Percentiles rank a stretch among this genome's conserved stretches.
phyloP scores from a whole-genome alignment of 140 eudicot species.

The Oenanthe javanica region DNA sequence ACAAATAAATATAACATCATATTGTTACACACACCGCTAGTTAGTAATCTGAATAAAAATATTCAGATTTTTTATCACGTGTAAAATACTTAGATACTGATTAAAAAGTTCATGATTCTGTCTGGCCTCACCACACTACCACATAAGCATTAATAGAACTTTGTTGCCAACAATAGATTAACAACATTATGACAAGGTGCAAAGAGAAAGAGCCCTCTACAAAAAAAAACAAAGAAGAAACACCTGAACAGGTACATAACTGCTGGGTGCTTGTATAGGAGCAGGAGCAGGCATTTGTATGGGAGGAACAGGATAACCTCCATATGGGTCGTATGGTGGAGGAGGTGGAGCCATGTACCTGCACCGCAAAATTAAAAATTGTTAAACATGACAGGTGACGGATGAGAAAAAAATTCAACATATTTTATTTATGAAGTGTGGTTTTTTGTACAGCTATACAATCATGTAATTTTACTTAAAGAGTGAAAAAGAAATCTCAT shows the following conservation, averaged over 20 bases:
- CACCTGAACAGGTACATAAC: slow-evolving; percentile 86
- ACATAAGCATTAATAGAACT: neutral
- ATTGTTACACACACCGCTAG: too few species aligned
- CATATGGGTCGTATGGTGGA: slow-evolving; percentile 89
- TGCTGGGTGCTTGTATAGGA: slow-evolving; percentile 83
- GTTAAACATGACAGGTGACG: slow-evolving; percentile 2
- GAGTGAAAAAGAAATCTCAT: neutral
- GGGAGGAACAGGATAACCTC: slow-evolving; percentile 74
- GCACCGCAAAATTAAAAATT: neutral
- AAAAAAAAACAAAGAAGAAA: neutral
- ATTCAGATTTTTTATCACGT: too few species aligned
- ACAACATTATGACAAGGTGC: neutral
- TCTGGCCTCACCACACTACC: neutral
- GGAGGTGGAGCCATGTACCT: slow-evolving; percentile 90
- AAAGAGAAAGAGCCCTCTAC: neutral
- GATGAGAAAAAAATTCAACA: neutral
- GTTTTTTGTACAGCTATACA: neutral
- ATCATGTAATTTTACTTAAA: neutral
- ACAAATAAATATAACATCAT: too few species aligned
- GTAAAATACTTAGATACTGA: too few species aligned
- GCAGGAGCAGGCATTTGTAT: slow-evolving; percentile 68
- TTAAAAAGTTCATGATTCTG: neutral
- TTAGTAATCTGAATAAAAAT: too few species aligned
- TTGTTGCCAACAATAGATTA: neutral
- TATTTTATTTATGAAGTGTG: neutral